Percentiles rank a stretch among this genome's conserved stretches.
Evolutionary conservation across 2,329 filamentous ascomycete species (phyloP).

Genomic region (Sporothrix sp.): DNA sequence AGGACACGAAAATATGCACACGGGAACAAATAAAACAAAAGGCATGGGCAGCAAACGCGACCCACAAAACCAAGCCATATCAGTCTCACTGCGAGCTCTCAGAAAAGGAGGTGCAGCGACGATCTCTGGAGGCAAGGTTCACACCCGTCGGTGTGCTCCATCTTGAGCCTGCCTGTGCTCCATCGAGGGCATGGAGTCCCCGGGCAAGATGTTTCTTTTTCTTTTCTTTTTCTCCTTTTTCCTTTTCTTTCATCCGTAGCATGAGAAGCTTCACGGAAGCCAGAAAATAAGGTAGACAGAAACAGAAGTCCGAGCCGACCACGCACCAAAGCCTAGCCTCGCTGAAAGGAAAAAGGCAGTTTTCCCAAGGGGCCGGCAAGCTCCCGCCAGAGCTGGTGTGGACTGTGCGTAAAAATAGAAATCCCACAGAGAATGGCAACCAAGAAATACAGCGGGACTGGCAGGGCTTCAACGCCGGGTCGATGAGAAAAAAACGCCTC

Average conservation of each 20-base stretch:
- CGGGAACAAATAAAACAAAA: background rate
- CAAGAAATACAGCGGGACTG: too few relatives aligned
- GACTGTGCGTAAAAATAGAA: slow-evolving; percentile 2
- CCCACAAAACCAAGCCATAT: background rate
- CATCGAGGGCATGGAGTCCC: too few relatives aligned
- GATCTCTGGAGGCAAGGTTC: background rate
- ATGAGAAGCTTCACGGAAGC: too few relatives aligned
- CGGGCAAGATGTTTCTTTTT: too few relatives aligned
- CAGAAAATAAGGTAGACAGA: too few relatives aligned
- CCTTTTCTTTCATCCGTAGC: too few relatives aligned
- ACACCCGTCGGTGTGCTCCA: background rate
- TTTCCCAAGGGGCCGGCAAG: background rate
- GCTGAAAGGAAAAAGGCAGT: background rate
- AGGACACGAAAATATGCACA: background rate
- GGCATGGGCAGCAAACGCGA: background rate
- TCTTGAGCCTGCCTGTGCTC: too few relatives aligned
- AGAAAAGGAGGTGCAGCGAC: background rate
- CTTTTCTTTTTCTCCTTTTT: too few relatives aligned
- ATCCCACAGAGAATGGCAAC: background rate
- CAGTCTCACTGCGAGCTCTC: background rate
- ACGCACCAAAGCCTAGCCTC: background rate
- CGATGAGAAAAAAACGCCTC: background rate
- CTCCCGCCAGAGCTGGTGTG: background rate
- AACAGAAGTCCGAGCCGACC: background rate
- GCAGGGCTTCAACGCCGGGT: too few relatives aligned